These are phyloP conservation scores for Phaeosphaeriaceae sp. DNA, from an alignment of 2,329 filamentous ascomycete species.

Conservation along the genomic window DNA sequence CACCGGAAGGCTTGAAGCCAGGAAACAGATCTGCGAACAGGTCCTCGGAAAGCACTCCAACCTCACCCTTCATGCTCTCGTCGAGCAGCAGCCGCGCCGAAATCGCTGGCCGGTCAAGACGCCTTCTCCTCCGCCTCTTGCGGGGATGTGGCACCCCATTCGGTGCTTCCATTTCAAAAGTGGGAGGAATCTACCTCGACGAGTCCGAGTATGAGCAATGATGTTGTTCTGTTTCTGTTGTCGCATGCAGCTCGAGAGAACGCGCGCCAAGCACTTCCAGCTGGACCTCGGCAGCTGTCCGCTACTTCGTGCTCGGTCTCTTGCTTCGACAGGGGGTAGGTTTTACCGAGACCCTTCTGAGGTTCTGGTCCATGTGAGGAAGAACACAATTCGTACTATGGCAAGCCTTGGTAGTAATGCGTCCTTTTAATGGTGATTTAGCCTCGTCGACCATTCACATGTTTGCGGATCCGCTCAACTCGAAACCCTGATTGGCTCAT, in stretches of 20 bases:
- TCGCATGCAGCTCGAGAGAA: slow-evolving; percentile 22
- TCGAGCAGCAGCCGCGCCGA: slow-evolving; percentile 84
- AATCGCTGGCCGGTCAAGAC: slow-evolving; percentile 73
- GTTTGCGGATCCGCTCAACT: not conserved
- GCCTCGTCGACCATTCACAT: not conserved
- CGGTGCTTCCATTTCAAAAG: slow-evolving; percentile 37
- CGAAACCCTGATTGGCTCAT: too few relatives aligned
- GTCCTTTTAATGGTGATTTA: too few relatives aligned
- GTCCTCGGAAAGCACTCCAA: slow-evolving; percentile 86
- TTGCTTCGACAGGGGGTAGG: not conserved
- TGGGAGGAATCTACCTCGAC: slow-evolving; percentile 12
- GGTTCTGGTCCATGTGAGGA: too few relatives aligned
- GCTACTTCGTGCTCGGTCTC: slow-evolving; percentile 9
- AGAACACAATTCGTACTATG: too few relatives aligned
- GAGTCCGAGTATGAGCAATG: slow-evolving; percentile 11
- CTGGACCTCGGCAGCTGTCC: slow-evolving; percentile 30
- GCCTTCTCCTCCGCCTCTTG: slow-evolving; percentile 61
- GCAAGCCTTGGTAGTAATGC: too few relatives aligned
- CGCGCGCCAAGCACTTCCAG: slow-evolving; percentile 16
- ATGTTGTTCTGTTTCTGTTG: slow-evolving; percentile 13
- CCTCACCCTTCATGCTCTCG: slow-evolving; percentile 82
- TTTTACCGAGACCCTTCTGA: not conserved
- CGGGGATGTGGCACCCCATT: slow-evolving; percentile 47
- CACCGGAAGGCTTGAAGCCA: slow-evolving; percentile 32
- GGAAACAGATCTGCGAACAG: slow-evolving; percentile 84